Evolutionary conservation across 1,284 basidiomycete genomes (phyloP).

Genomic region (Ceratobasidium sp.): DNA sequence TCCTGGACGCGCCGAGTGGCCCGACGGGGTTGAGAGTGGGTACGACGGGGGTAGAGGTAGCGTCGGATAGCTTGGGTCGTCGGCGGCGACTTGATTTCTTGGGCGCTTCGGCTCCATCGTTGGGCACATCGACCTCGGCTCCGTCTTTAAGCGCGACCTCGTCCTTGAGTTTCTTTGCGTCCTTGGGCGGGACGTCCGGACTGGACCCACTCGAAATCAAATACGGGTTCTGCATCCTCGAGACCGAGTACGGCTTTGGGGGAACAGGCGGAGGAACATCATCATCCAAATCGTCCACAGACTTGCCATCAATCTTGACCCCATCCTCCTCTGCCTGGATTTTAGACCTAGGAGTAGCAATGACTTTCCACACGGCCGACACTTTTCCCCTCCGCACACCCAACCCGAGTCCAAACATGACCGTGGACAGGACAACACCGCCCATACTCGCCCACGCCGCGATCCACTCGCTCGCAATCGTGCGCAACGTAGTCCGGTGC

Average conservation of each 20-base stretch:
- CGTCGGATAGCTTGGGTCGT: not conserved
- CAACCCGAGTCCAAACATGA: slow-evolving; percentile 33
- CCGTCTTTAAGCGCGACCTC: no score
- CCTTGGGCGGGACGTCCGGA: slow-evolving; percentile 21
- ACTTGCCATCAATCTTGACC: not conserved
- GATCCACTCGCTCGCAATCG: slow-evolving; percentile 22
- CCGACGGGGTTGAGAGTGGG: slow-evolving; percentile 1
- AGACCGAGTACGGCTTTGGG: slow-evolving; percentile 26
- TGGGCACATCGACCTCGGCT: no score
- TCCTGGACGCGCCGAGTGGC: not conserved
- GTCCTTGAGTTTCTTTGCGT: no score
- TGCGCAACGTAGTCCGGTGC: slow-evolving; percentile 11
- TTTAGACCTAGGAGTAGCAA: not conserved
- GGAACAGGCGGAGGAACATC: slow-evolving; percentile 28
- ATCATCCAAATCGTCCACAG: not conserved
- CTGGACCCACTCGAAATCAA: slow-evolving; percentile 4
- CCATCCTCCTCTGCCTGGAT: not conserved
- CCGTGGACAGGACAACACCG: slow-evolving; percentile 10
- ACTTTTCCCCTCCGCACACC: slow-evolving; percentile 10
- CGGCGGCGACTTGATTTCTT: slow-evolving; percentile 7
- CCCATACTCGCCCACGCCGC: slow-evolving; percentile 31
- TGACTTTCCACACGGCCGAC: not conserved
- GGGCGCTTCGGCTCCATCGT: not conserved
- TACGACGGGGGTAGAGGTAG: slow-evolving; percentile 4
- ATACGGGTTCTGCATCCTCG: slow-evolving; percentile 23